Evolutionary conservation across 1,284 basidiomycete species (phyloP).

Genomic region (Ganoderma meredithae): DNA sequence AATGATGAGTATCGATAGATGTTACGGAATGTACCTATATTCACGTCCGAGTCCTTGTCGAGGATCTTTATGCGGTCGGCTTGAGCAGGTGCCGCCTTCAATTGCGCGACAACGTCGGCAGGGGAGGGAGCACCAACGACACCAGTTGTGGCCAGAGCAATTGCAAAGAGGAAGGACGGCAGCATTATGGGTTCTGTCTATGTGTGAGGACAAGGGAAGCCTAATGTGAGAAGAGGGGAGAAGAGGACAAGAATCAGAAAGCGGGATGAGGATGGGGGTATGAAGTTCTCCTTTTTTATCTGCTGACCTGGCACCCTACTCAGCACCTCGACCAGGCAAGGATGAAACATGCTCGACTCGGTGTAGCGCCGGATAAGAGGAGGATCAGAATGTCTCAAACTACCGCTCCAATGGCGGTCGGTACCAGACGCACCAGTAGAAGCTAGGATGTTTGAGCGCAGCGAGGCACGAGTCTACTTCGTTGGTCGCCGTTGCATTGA

Average conservation of each 20-base stretch:
- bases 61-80: constrained; percentile 37
- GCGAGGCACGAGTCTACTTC: not conserved
- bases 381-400: constrained; percentile 6
- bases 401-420: constrained; percentile 18
- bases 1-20: not conserved
- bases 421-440: constrained; percentile 14
- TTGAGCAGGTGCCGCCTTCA: constrained; percentile 31
- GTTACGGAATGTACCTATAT: constrained; percentile 7
- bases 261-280: constrained; percentile 19
- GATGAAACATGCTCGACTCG: constrained; percentile 11
- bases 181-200: constrained; percentile 22
- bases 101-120: constrained; percentile 30
- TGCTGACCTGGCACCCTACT: not conserved
- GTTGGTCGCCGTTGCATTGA: not conserved
- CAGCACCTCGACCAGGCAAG: not conserved
- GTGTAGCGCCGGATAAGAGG: constrained; percentile 3
- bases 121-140: constrained; percentile 20
- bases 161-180: constrained; percentile 26
- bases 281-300: constrained; percentile 21
- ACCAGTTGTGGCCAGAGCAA: constrained; percentile 28
- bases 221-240: constrained; percentile 6
- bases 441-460: constrained; percentile 7
- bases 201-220: constrained; percentile 2
- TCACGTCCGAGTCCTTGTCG: constrained; percentile 38
- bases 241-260: constrained; percentile 12